Base-by-base conservation (phyloP, 805 yeast genomes). In the Cyberlindnera suaveolens region DNA sequence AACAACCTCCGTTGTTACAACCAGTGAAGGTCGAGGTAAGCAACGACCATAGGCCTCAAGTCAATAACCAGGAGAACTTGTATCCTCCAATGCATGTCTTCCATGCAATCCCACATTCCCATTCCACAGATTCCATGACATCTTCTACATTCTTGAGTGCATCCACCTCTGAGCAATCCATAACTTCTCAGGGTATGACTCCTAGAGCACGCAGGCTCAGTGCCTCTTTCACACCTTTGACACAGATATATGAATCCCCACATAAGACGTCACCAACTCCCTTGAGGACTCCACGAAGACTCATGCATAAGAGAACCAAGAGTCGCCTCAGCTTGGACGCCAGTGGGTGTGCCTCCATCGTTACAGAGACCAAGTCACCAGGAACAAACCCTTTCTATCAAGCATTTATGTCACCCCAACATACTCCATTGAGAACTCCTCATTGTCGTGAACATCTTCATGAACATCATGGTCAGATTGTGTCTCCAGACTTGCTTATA, bases 371-470 rank as follows among this genome's bases (percentile, higher is more conserved):
- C 11, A 63, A 59, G 49, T 66, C 72, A 1, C 71, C 72, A 11
- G 62, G 63, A 8, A 68, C 69, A 6, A 74, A 72, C 49, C 78
- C 78, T 9, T 74, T 73, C 53, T 72, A 72, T 53, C 50, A 70
- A 6, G 70, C 70, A 38, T 45, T 45, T 33, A 41, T 70, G 36
- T 67, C 76, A 14, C 77, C 78, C 51, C 57, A 10, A 56, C 57
- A 17, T 35, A 50, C 62, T 20, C 53, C 64, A 31, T 34, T 59
- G 38, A 49, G 56, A 30, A 48, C 63, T 10, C 62, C 61, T 23
- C 27, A 23, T 23, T 23, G 27, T 10, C 27, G 27, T 9, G 27
- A 23, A 23, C 10, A 23, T 23, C 11, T 23, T 23, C 27, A 23
- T 23, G 27, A 23, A 23, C 10, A 23, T 23, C 27, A 23, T 16